Evolutionary conservation across 768 basidiomycete genomes (phyloP).

Genomic region (Pleurotus ostreatus): DNA sequence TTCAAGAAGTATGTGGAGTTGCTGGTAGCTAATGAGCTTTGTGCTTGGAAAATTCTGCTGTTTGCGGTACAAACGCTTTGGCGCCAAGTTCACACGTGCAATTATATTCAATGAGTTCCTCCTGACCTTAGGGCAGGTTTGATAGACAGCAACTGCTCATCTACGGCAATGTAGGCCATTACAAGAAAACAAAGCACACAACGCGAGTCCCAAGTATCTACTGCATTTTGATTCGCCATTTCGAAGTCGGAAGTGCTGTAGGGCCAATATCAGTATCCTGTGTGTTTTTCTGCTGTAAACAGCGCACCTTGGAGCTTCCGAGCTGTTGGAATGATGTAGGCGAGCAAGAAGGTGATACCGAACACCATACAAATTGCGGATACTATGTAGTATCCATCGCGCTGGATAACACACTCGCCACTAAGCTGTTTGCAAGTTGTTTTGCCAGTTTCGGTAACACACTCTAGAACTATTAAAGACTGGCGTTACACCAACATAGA

Average conservation of each 20-base stretch:
- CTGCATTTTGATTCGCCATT: conserved; percentile 65
- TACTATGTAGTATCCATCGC: conserved; percentile 90
- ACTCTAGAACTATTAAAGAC: conserved; percentile 62
- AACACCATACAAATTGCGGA: conserved; percentile 74
- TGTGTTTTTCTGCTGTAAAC: not conserved
- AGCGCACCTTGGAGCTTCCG: conserved; percentile 78
- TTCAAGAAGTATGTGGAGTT: conserved; percentile 17
- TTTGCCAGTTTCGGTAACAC: conserved; percentile 91
- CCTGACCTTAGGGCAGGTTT: conserved; percentile 37
- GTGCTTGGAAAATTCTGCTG: conserved; percentile 31
- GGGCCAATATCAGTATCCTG: conserved; percentile 4
- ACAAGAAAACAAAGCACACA: no score
- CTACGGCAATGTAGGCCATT: no score
- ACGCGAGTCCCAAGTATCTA: conserved; percentile 13
- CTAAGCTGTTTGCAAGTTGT: conserved; percentile 65
- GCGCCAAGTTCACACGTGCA: conserved; percentile 33
- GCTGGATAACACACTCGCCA: conserved; percentile 78
- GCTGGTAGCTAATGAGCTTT: conserved; percentile 16
- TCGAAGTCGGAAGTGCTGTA: conserved; percentile 62
- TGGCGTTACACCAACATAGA: no score
- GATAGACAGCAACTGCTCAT: not conserved
- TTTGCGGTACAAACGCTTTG: conserved; percentile 14
- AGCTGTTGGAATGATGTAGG: conserved; percentile 82
- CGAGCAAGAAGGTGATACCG: conserved; percentile 69
- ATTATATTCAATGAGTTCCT: conserved; percentile 21